A percentile compares a stretch with the other conserved stretches of the same genome.
Conservation (phyloP, 2,329 filamentous ascomycete species). For the Phyllosticta citrichinensis region DNA sequence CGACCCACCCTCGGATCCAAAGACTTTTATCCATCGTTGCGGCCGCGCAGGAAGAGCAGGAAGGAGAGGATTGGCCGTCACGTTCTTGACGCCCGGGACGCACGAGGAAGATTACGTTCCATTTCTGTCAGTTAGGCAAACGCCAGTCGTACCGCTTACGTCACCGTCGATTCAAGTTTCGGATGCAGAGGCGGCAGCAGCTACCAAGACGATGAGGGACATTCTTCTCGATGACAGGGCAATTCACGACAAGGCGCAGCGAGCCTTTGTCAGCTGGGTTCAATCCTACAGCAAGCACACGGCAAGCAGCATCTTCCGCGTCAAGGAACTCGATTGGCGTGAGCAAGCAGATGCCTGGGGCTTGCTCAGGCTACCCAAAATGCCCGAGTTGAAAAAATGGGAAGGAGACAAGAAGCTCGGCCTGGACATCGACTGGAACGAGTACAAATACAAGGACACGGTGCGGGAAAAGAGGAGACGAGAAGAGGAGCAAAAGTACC, state of each 20-base stretch:
- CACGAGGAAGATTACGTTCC: constrained; percentile 80
- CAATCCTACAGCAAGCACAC: constrained; percentile 86
- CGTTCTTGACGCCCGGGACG: constrained; percentile 69
- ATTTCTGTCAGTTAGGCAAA: constrained; percentile 80
- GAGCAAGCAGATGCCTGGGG: constrained; percentile 78
- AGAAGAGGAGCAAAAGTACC: constrained; percentile 24
- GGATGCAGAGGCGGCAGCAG: constrained; percentile 48
- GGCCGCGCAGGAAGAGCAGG: constrained; percentile 55
- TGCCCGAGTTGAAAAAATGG: constrained; percentile 63
- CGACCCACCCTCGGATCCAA: constrained; percentile 77
- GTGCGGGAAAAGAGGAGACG: constrained; percentile 32
- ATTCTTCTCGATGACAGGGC: constrained; percentile 51
- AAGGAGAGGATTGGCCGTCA: constrained; percentile 68
- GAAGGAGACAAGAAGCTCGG: constrained; percentile 35
- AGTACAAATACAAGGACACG: constrained; percentile 36
- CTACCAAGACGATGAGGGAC: constrained; percentile 52
- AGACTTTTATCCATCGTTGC: constrained; percentile 63
- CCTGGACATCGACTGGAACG: constrained; percentile 30
- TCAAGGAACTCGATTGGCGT: constrained; percentile 73
- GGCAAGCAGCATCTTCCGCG: constrained; percentile 81
- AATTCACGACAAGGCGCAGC: constrained; percentile 78
- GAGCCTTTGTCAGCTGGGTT: constrained; percentile 88
- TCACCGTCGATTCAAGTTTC: constrained; percentile 48
- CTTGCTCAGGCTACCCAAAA: constrained; percentile 74
- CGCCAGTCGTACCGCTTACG: constrained; percentile 59